Conservation (phyloP, 495 filamentous ascomycete species). For the Delitschia confertaspora region DNA sequence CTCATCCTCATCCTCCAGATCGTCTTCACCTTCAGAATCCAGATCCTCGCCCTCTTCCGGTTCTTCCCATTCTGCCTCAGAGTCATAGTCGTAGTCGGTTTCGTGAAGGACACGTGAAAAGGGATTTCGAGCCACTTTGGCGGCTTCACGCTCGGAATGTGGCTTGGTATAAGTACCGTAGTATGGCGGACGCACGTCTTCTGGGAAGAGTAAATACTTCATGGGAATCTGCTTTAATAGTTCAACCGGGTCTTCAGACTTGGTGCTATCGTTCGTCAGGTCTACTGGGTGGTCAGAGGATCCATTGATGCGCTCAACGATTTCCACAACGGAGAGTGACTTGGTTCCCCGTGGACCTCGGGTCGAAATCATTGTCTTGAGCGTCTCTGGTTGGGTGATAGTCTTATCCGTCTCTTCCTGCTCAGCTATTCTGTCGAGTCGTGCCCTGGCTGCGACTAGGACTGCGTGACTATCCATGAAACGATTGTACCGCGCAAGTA, state of each 20-base stretch:
- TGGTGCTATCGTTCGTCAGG: constrained; percentile 34
- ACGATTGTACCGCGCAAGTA: constrained; percentile 26
- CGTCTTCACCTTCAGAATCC: constrained; percentile 72
- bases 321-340: constrained; percentile 51
- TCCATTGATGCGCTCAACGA: constrained; percentile 45
- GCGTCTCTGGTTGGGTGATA: constrained; percentile 2
- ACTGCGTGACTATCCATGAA: constrained; percentile 12
- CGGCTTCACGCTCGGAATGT: constrained; percentile 41
- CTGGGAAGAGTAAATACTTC: constrained; percentile 71
- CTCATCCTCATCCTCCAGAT: constrained; percentile 51
- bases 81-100: constrained; percentile 91
- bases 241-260: constrained; percentile 37
- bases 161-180: constrained; percentile 68
- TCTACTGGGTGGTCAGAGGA: constrained; percentile 38
- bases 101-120: constrained; percentile 53
- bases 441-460: constrained; percentile 10
- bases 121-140: constrained; percentile 61
- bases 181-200: constrained; percentile 89
- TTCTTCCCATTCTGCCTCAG: constrained; percentile 90
- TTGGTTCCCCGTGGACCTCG: constrained; percentile 42
- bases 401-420: constrained; percentile 1
- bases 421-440: constrained; percentile 8
- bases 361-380: constrained; percentile 22
- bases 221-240: constrained; percentile 55
- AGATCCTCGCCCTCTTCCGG: constrained; percentile 72